Evolutionary conservation across 2,329 filamentous ascomycete species (phyloP).

Genomic region (Celoporthe dispersa): DNA sequence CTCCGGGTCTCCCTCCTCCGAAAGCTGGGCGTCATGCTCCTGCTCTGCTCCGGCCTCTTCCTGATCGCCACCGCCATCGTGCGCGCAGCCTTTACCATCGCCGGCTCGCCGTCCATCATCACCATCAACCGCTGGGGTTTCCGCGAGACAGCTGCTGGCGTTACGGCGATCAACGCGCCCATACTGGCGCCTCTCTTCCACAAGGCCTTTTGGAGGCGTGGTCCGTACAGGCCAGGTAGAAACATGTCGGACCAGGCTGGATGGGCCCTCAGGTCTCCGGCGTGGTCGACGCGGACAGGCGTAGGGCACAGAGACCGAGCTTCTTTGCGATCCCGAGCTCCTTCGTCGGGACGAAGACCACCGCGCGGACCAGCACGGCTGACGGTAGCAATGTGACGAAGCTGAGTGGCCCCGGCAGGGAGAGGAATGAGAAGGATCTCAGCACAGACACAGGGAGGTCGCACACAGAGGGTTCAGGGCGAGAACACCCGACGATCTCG

Average conservation of each 20-base stretch:
- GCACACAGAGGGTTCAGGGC: not conserved
- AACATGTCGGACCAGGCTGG: not conserved
- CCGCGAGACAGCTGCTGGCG: constrained; percentile 34
- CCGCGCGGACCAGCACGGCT: not conserved
- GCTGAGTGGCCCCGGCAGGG: not conserved
- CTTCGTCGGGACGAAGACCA: not conserved
- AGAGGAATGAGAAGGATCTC: not conserved
- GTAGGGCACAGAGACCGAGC: not conserved
- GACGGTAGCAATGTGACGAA: not conserved
- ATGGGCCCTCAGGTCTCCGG: not conserved
- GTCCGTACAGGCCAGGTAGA: constrained; percentile 23
- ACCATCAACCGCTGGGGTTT: constrained; percentile 35
- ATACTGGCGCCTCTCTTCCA: constrained; percentile 30
- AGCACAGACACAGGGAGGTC: not conserved
- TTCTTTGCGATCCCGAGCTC: constrained; percentile 10
- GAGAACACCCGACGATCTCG: not conserved
- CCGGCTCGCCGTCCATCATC: constrained; percentile 33
- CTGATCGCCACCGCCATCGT: constrained; percentile 36
- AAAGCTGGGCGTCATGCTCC: constrained; percentile 29
- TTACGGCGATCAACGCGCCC: constrained; percentile 32
- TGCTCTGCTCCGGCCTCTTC: constrained; percentile 36
- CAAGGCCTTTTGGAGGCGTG: constrained; percentile 30
- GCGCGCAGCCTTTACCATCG: constrained; percentile 33
- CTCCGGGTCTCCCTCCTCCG: constrained; percentile 30
- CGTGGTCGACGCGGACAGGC: not conserved